A percentile compares a stretch with the other conserved stretches of the same genome.
These are phyloP conservation scores for Aspergillus sp. DNA, from an alignment of 2,329 filamentous ascomycete species.

Conservation along the genomic window DNA sequence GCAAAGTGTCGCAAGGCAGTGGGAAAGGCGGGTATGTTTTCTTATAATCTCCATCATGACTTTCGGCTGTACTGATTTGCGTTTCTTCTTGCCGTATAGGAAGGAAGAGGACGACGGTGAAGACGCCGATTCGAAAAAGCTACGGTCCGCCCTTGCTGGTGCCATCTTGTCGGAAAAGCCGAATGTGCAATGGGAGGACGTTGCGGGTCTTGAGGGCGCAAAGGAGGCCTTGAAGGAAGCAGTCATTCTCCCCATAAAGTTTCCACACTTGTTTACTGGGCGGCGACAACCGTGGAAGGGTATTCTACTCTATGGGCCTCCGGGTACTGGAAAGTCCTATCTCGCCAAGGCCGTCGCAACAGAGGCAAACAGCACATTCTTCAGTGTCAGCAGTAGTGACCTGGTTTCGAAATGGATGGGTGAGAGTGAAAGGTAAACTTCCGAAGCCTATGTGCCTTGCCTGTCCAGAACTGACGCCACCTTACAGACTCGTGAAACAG, in stretches of 20 bases:
- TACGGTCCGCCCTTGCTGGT: conserved; percentile 84
- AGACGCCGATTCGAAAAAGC: conserved; percentile 93
- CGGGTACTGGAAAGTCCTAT: conserved; percentile 96
- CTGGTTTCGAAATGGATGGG: conserved; percentile 99
- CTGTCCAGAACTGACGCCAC: neutral
- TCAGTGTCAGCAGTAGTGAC: conserved; percentile 96
- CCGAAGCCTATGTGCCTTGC: neutral
- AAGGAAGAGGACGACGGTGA: conserved; percentile 60
- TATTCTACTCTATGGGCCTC: conserved; percentile 91
- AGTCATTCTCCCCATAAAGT: conserved; percentile 96
- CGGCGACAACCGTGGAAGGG: conserved; percentile 99
- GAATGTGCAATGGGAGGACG: conserved; percentile 97
- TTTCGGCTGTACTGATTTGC: neutral
- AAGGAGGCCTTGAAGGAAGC: conserved; percentile 98
- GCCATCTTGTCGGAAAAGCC: conserved; percentile 94
- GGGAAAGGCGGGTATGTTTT: conserved; percentile 56
- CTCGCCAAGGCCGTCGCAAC: conserved; percentile 96
- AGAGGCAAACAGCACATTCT: conserved; percentile 98
- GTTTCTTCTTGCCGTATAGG: conserved; percentile 17
- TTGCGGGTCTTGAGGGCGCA: conserved; percentile 87
- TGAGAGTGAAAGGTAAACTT: conserved; percentile 83
- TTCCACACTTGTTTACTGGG: conserved; percentile 91
- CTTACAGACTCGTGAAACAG: conserved; percentile 80
- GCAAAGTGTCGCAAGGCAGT: conserved; percentile 48
- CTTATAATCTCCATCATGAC: neutral